A percentile compares a stretch with the other conserved stretches of the same genome.
Evolutionary conservation across 2,329 filamentous ascomycete species (phyloP).

Genomic region (Penicillium brasilianum): DNA sequence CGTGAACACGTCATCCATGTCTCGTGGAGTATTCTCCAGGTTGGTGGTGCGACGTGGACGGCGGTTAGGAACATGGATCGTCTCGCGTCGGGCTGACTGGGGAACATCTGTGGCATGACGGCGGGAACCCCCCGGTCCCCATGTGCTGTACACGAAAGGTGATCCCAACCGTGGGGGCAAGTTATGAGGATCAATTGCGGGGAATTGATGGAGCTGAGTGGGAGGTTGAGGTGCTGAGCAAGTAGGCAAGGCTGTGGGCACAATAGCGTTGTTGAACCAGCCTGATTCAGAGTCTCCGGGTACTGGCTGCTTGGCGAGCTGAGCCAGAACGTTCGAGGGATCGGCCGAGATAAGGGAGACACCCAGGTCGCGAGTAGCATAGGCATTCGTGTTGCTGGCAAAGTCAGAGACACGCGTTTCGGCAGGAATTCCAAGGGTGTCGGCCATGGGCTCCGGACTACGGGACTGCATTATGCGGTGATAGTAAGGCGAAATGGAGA

Average conservation of each 20-base stretch:
- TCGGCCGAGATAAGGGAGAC: slow-evolving; percentile 51
- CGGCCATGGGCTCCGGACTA: slow-evolving; percentile 63
- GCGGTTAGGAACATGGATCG: slow-evolving; percentile 51
- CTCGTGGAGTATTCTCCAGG: slow-evolving; percentile 57
- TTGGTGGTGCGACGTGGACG: slow-evolving; percentile 59
- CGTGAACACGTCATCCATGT: slow-evolving; percentile 52
- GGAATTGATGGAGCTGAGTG: slow-evolving; percentile 15
- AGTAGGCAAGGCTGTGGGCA: slow-evolving; percentile 23
- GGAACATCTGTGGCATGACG: slow-evolving; percentile 39
- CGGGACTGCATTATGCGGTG: slow-evolving; percentile 65
- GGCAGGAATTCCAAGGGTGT: slow-evolving; percentile 41
- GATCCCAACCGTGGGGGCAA: slow-evolving; percentile 53
- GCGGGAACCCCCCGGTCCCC: slow-evolving; percentile 51
- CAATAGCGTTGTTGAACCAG: slow-evolving; percentile 44
- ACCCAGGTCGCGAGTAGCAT: slow-evolving; percentile 51
- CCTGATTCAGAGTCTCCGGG: slow-evolving; percentile 31
- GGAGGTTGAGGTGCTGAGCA: slow-evolving; percentile 7
- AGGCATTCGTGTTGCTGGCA: slow-evolving; percentile 37
- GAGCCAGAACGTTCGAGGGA: slow-evolving; percentile 45
- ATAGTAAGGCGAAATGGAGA: slow-evolving; percentile 67
- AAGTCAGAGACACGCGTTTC: slow-evolving; percentile 33
- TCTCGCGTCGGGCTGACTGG: slow-evolving; percentile 46
- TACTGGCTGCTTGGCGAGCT: slow-evolving; percentile 38
- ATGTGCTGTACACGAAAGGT: slow-evolving; percentile 56
- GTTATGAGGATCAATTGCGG: slow-evolving; percentile 26